These are phyloP conservation scores for Tetrahymena malaccensis DNA, from an alignment of 73 alveolate genomes.

Conservation along the genomic window DNA sequence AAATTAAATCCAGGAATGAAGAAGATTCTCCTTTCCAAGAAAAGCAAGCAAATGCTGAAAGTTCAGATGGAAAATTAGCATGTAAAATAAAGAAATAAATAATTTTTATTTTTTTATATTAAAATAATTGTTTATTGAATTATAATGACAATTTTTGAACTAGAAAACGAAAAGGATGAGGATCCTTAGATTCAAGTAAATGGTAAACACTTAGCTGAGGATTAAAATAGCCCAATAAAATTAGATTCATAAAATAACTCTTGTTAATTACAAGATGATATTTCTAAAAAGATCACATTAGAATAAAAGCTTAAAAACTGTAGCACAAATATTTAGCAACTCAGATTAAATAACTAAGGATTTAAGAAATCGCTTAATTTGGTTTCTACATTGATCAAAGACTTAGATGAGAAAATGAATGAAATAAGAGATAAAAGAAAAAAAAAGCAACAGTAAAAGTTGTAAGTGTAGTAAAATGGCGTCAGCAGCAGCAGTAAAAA, in stretches of 20 bases:
- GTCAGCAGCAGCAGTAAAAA: no score
- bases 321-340: background rate
- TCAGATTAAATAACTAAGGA: background rate
- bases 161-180: background rate
- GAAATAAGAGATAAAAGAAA: background rate
- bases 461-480: background rate
- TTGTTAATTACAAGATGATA: background rate
- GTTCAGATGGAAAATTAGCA: background rate
- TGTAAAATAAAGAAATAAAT: background rate
- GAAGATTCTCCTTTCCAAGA: background rate
- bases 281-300: background rate
- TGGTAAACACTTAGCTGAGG: background rate
- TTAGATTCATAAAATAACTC: background rate
- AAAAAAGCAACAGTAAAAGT: background rate
- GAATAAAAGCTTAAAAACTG: background rate
- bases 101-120: background rate
- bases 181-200: background rate
- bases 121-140: background rate
- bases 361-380: background rate
- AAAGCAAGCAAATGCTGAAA: background rate
- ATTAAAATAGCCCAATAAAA: background rate
- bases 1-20: background rate
- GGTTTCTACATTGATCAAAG: background rate
- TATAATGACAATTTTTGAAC: background rate
- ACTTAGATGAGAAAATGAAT: background rate